Base-by-base conservation (phyloP, 768 basidiomycete species). In the Tricholoma bakamatsutake region DNA sequence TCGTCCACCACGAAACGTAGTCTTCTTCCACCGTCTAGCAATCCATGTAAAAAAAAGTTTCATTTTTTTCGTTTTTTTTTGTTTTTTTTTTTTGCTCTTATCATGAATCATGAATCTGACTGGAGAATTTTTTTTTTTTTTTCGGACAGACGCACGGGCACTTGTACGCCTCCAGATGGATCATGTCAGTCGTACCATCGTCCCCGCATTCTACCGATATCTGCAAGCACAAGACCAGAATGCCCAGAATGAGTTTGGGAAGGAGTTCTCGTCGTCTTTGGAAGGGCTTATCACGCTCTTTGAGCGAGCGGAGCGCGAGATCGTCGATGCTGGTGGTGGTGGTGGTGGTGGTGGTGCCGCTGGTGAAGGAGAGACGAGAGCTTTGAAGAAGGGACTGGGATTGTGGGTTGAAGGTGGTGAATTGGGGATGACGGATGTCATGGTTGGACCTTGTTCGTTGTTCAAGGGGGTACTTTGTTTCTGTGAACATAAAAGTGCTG, bases 151-250 rank as follows among this genome's bases (percentile, higher is more conserved):
- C 66, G 82, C 85, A 0, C 77, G 85, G 0, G 85, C 82, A 3
- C 75, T 88, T 17, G 76, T 84, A 12, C 81, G 85, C 12, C 79
- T 90, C 13, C 84, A 88, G 66, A 73, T 78, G 10, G 88, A 90
- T 67, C 81, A 85, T 61, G 73, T 87, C 67, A 84, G 79, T 55
- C 83, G 87, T 3, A 64, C 69, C 7, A 65, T 90, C 39, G 76
- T 90, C 3, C 87, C 88, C 6, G 76, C 84, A 0, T 90, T 90
- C 68, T 89, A 89, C 62, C 81, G 86, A 28, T 88, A 77, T 61
- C 76, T 90, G 28, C 87, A 90, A 71, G 83, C 86, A 0, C 88
- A 87, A 67, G 81, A 82, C 6, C 52, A 64, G 8, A 68, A 67
- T 3, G 74, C 79, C 1, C 87, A 88, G 64, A 75, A 78, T 46